Evolutionary conservation across 176 grass and related monocot species (phyloP), one percentile per base, ranked within the genome.

Genomic region (Zoysia pacifica): DNA sequence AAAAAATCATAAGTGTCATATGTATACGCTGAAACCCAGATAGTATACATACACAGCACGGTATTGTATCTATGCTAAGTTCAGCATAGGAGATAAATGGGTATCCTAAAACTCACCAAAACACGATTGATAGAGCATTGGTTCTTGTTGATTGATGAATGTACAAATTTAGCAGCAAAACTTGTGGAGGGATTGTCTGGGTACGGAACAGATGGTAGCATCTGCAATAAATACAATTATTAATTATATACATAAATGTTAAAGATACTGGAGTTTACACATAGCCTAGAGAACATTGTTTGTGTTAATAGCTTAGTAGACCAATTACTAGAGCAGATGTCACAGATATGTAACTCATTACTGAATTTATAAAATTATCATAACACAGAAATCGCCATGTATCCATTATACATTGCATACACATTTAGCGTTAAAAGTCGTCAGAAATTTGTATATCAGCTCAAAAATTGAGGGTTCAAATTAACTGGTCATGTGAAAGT

Each of bases 101-200:
- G 4, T 60, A 86, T 68, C 72, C 67, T 82, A 70, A 18, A 87
- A 83, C 89, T 97, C 80, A 99, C 96, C 93, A 99, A 66, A 38
- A 99, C 96, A 10, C 90, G 83, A 81, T 99, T 99, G 74, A 99
- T 99, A 72, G 96, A 93, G 83, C 96, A 99, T 49, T 89, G 86
- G 77, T 99, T 99, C 88, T 99, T 99, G 59, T 99, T 99, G 70
- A 93, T 99, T 46, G 96, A 99, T 48, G 91, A 93, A 86, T 99
- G 96, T 41, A 99, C 96, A 83, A 99, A 99, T 91, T 99, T 99
- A 77, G 90, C 88, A 69, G 96, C 82, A 93, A 89, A 95, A 86
- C 96, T 99, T 87, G 93, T 93, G 6, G 96, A 99, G 11, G 96
- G 90, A 67, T 95, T 99, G 48, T 99, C 92, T 13, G 92, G 85